These are phyloP conservation scores for Arctium minus DNA, from an alignment of 129 eudicot species.

Conservation along the genomic window DNA sequence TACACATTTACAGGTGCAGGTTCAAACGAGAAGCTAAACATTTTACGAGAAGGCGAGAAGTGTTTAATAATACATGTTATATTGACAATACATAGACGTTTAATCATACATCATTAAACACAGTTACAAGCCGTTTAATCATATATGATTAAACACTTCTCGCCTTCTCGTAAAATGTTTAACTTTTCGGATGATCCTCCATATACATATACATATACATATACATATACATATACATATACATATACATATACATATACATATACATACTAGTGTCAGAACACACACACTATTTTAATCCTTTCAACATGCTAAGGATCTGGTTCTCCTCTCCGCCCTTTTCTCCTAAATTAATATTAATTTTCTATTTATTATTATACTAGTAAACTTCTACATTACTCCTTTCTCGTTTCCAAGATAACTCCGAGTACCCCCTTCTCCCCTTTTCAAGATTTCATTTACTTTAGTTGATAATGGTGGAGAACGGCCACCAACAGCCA, in stretches of 20 bases:
- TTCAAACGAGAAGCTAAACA: no score
- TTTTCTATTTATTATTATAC: background rate
- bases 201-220: no score
- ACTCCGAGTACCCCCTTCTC: background rate
- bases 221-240: no score
- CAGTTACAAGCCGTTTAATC: no score
- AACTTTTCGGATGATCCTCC: no score
- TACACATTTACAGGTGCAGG: background rate
- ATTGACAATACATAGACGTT: no score
- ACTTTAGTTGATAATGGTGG: constrained; percentile 39
- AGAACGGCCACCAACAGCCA: constrained; percentile 52
- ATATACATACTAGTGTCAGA: background rate
- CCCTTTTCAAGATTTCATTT: constrained; percentile 18
- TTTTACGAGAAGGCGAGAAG: no score
- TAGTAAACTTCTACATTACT: constrained; percentile 17
- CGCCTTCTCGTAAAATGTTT: no score
- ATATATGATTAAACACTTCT: no score
- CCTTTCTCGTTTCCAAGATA: constrained; percentile 29
- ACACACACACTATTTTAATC: constrained; percentile 13
- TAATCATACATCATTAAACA: no score
- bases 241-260: background rate
- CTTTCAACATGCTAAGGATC: constrained; percentile 30
- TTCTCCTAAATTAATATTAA: background rate
- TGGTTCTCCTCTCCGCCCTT: constrained; percentile 27
- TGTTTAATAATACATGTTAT: no score